Evolutionary conservation across 176 grass and related monocot species (phyloP).

Genomic region (Pontederia paniculata): DNA sequence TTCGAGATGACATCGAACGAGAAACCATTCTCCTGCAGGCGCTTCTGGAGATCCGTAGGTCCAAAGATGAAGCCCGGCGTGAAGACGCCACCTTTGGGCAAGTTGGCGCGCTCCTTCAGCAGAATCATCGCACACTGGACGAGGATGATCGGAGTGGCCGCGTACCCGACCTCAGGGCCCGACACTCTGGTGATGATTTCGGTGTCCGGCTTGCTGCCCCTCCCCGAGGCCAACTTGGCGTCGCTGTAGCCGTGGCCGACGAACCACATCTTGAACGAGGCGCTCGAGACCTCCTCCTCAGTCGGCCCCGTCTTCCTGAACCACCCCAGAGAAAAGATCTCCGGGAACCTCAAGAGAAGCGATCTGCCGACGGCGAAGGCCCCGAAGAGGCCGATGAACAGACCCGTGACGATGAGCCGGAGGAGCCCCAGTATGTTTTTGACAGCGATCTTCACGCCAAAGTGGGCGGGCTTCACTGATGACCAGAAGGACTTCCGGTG

Average conservation of each 20-base stretch:
- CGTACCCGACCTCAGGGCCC: conserved; percentile 64
- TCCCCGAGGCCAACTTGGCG: conserved; percentile 7
- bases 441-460: conserved; percentile 51
- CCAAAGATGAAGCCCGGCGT: conserved; percentile 51
- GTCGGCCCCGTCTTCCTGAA: conserved; percentile 66
- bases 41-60: conserved; percentile 60
- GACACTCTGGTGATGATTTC: conserved; percentile 69
- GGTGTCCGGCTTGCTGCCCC: conserved; percentile 43
- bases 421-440: conserved; percentile 41
- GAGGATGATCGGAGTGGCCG: conserved; percentile 67
- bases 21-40: conserved; percentile 64
- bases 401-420: conserved; percentile 29
- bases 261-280: conserved; percentile 91
- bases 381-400: conserved; percentile 46
- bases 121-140: conserved; percentile 65
- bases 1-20: conserved; percentile 44
- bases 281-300: conserved; percentile 55
- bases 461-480: conserved; percentile 64
- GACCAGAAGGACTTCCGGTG: conserved; percentile 55
- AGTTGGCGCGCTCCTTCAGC: conserved; percentile 41
- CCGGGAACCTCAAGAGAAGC: conserved; percentile 67
- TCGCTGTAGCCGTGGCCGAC: conserved; percentile 48
- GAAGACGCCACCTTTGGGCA: conserved; percentile 70
- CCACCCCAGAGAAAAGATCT: conserved; percentile 49
- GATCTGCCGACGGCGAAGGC: conserved; percentile 47